These are phyloP conservation scores for Ceratocystis ficicola DNA, from an alignment of 2,329 filamentous ascomycete species.

Conservation along the genomic window DNA sequence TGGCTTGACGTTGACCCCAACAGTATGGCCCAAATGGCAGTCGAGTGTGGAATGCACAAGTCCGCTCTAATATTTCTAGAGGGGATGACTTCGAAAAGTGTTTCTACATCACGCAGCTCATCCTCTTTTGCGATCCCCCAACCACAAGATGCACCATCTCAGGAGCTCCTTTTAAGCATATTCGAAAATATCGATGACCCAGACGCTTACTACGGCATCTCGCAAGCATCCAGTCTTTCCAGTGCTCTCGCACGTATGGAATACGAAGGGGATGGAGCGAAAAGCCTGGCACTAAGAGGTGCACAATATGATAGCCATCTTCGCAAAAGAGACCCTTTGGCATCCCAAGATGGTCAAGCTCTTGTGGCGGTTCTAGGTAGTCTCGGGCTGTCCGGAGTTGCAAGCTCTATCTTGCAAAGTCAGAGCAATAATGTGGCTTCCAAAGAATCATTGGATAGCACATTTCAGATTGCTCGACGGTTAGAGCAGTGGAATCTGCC, in stretches of 20 bases:
- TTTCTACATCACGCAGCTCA: conserved; percentile 37
- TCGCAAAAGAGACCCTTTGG: conserved; percentile 44
- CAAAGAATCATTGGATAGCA: conserved; percentile 50
- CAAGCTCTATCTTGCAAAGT: conserved; percentile 65
- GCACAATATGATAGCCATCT: conserved; percentile 84
- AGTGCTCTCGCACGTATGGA: conserved; percentile 73
- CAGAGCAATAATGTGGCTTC: conserved; percentile 46
- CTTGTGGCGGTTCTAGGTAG: conserved; percentile 66
- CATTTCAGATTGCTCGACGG: conserved; percentile 66
- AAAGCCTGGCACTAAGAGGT: conserved; percentile 79
- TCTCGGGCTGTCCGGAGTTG: conserved; percentile 75
- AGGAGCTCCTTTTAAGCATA: conserved; percentile 61
- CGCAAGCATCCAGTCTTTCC: conserved; percentile 61
- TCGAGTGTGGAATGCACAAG: conserved; percentile 72
- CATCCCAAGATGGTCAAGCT: conserved; percentile 50
- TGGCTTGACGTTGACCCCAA: conserved; percentile 81
- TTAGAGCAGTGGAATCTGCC: conserved; percentile 89
- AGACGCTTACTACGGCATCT: conserved; percentile 86
- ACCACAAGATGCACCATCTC: conserved; percentile 27
- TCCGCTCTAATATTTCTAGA: conserved; percentile 76
- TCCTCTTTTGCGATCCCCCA: conserved; percentile 52
- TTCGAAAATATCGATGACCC: conserved; percentile 92
- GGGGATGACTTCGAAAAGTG: conserved; percentile 32
- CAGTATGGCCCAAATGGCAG: conserved; percentile 57
- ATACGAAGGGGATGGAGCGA: conserved; percentile 77